Conservation (phyloP, 1,139 yeast genomes). For the Yamadazyma spencermartinsiae region DNA sequence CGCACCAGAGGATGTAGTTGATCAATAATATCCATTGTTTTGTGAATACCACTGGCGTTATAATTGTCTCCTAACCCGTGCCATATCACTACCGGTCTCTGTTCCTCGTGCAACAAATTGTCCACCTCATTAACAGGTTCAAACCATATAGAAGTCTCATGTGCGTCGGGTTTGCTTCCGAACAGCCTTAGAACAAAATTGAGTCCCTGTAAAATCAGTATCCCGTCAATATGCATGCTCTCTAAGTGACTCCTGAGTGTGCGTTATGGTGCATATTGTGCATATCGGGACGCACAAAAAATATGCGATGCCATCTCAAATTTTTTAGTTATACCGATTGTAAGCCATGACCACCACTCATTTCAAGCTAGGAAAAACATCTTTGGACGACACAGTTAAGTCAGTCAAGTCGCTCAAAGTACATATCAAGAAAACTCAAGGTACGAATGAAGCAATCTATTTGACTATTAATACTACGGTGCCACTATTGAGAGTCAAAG, state of each 20-base stretch:
- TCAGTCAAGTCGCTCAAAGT: conserved; percentile 38
- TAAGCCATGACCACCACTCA: neutral
- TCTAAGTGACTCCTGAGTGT: too few species aligned
- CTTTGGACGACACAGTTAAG: conserved; percentile 25
- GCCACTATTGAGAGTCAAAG: conserved; percentile 50
- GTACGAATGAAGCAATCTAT: conserved; percentile 37
- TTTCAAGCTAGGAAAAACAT: conserved; percentile 25
- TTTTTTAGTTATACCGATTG: neutral
- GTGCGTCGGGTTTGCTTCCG: too few species aligned
- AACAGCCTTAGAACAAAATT: neutral
- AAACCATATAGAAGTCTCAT: neutral
- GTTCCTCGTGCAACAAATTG: conserved; percentile 7
- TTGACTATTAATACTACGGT: conserved; percentile 55
- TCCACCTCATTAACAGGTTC: neutral
- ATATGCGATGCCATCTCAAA: conserved; percentile 1
- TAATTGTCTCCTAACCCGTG: conserved; percentile 83
- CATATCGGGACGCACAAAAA: too few species aligned
- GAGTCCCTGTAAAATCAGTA: neutral
- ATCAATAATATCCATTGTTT: conserved; percentile 44
- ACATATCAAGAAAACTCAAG: conserved; percentile 24
- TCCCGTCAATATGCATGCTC: conserved; percentile 1
- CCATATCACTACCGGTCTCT: conserved; percentile 70
- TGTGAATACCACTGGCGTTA: conserved; percentile 58
- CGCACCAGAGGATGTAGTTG: conserved; percentile 50
- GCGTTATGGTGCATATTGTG: too few species aligned